phyloP scores from a whole-genome alignment of 2,329 filamentous ascomycete genomes.

The Zymoseptoria passerinii region DNA sequence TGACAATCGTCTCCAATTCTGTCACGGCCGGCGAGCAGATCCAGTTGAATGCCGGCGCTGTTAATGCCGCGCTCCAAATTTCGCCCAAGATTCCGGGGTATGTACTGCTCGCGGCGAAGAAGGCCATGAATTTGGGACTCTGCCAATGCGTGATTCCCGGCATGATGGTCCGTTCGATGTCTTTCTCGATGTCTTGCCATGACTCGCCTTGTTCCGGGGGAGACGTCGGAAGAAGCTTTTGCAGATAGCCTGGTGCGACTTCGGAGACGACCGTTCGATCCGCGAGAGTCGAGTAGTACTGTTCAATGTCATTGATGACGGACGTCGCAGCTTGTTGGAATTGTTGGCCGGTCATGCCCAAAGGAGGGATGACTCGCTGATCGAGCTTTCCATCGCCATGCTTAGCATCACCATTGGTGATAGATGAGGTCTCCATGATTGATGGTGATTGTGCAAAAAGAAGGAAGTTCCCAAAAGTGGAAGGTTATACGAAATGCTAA shows the following conservation, averaged over 20 bases:
- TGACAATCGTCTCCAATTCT: conserved; percentile 83
- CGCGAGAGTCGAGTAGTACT: conserved; percentile 71
- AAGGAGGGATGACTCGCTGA: conserved; percentile 24
- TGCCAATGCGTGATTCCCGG: conserved; percentile 94
- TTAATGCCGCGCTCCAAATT: conserved; percentile 84
- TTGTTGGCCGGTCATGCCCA: conserved; percentile 66
- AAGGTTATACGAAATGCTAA: background rate
- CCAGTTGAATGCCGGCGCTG: conserved; percentile 93
- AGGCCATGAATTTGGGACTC: conserved; percentile 90
- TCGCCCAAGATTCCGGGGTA: conserved; percentile 85
- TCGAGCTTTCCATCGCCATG: conserved; percentile 13
- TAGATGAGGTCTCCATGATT: background rate
- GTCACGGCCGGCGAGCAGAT: conserved; percentile 87
- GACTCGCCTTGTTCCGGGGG: conserved; percentile 60
- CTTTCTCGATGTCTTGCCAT: conserved; percentile 72
- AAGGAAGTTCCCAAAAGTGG: background rate
- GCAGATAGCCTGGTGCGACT: conserved; percentile 78
- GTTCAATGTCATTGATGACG: conserved; percentile 75
- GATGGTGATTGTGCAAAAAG: background rate
- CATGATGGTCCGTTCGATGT: conserved; percentile 79
- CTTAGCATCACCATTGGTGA: conserved; percentile 4
- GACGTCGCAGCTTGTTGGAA: conserved; percentile 70
- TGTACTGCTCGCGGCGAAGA: conserved; percentile 75
- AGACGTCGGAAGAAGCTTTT: conserved; percentile 61
- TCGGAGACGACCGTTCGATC: conserved; percentile 64